Percentiles rank a stretch among this genome's conserved stretches.
phyloP scores from a whole-genome alignment of 805 yeast genomes.

The Candida coquimbonensis region DNA sequence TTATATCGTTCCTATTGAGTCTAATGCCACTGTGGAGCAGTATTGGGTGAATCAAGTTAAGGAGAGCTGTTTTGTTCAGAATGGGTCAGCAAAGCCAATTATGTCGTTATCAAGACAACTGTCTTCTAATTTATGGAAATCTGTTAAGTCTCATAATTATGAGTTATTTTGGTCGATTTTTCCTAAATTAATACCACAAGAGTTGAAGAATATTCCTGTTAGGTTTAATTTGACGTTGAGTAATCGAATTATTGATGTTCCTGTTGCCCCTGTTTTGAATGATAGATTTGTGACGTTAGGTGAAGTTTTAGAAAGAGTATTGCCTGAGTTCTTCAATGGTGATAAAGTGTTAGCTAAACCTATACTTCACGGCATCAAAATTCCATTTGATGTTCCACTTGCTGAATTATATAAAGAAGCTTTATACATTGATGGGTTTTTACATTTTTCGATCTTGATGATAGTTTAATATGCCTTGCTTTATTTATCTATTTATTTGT shows the following conservation, averaged over 20 bases:
- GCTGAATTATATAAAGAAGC: constrained; percentile 38
- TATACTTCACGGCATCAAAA: constrained; percentile 47
- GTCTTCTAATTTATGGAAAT: constrained; percentile 49
- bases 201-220: constrained; percentile 38
- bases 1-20: constrained; percentile 33
- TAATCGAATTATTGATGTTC: constrained; percentile 29
- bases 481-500: neutral
- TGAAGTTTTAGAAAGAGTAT: constrained; percentile 28
- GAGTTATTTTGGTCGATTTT: constrained; percentile 18
- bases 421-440: constrained; percentile 55
- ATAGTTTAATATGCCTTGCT: constrained; percentile 14
- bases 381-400: constrained; percentile 40
- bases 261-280: constrained; percentile 14
- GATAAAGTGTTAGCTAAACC: constrained; percentile 35
- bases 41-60: constrained; percentile 75
- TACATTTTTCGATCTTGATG: constrained; percentile 46
- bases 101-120: constrained; percentile 67
- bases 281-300: constrained; percentile 28
- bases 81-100: constrained; percentile 74
- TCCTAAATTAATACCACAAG: constrained; percentile 18
- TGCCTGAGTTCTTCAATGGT: constrained; percentile 42
- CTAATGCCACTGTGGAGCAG: constrained; percentile 31
- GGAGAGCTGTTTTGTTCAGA: constrained; percentile 68
- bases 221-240: constrained; percentile 38
- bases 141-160: constrained; percentile 34